Base-by-base conservation (phyloP, 257 asterid genomes). In the Lycium ferocissimum region DNA sequence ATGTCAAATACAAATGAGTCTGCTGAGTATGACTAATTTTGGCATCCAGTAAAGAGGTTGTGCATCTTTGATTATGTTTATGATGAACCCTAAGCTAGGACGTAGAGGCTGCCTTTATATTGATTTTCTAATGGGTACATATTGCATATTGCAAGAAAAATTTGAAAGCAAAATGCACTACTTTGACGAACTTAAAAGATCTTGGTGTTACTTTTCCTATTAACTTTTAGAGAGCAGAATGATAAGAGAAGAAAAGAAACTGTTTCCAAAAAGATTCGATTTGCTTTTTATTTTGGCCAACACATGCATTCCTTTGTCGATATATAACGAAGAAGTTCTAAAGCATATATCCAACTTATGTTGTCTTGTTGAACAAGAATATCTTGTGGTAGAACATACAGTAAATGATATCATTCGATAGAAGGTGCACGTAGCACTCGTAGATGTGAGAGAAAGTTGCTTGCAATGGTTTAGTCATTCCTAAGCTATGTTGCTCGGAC, bases 51-150 rank as follows among this genome's bases (percentile, higher is more conserved):
- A 9, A n/a, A 53, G 81, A 73, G 61, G n/a, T 20, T 59, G 4
- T 18, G 62, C 62, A n/a, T n/a, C 80, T 47, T 12, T 45, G 37
- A 20, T 75, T 49, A 75, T 75, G 45, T 75, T 75, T 49, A 49
- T 75, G 20, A 75, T 22, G 81, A 37, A 13, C 61, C 58, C 80
- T 72, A 7, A 72, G 56, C 80, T 72, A n/a, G 38, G 45, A 45
- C 4, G 3, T n/a, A 47, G 9, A 43, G 10, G 61, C 37, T 73
- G 38, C 20, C 56, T 49, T 49, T 75, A 12, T 49, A 22, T 47
- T 47, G 81, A 75, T 49, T 20, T 75, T 73, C 38, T 47, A 49
- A 47, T 75, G 43, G 8, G 45, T 51, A 26, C 14, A 51, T 53
- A 7, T 51, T 51, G 45, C 62, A 49, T 13, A 13, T 51, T 76